These are phyloP conservation scores for Globisporangium spinosum DNA, from an alignment of 352 stramenopile genomes.

Conservation along the genomic window DNA sequence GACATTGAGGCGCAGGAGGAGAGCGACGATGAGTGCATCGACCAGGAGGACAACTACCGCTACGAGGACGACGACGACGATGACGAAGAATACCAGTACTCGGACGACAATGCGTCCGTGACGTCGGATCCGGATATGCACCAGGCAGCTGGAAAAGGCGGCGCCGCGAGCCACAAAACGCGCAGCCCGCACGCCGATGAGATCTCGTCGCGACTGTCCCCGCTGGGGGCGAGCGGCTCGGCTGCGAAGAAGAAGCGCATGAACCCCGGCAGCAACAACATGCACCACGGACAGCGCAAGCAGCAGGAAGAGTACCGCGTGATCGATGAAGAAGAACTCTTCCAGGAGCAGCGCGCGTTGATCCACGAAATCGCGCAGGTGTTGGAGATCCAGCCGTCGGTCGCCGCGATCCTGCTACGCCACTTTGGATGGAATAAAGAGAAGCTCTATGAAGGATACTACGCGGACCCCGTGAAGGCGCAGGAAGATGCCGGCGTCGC, in stretches of 20 bases:
- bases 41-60: constrained; percentile 18
- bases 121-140: constrained; percentile 23
- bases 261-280: constrained; percentile 26
- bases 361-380: constrained; percentile 76
- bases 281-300: constrained; percentile 24
- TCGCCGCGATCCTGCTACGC: constrained; percentile 74
- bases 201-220: constrained; percentile 32
- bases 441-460: constrained; percentile 87
- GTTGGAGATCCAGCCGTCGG: constrained; percentile 57
- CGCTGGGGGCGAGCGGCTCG: constrained; percentile 31
- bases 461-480: constrained; percentile 58
- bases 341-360: constrained; percentile 53
- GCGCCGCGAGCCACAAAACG: constrained; percentile 26
- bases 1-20: constrained; percentile 70
- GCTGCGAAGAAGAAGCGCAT: constrained; percentile 75
- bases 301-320: constrained; percentile 69
- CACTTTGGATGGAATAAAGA: constrained; percentile 90
- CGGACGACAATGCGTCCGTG: constrained; percentile 45
- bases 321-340: constrained; percentile 81
- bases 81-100: constrained; percentile 62
- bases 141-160: constrained; percentile 11
- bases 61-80: constrained; percentile 24
- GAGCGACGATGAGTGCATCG: constrained; percentile 19
- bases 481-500: constrained; percentile 54
- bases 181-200: constrained; percentile 21